Percentiles rank a stretch among this genome's conserved stretches.
These are phyloP conservation scores for Golubevia pallescens DNA, from an alignment of 1,284 basidiomycete species.

Conservation along the genomic window DNA sequence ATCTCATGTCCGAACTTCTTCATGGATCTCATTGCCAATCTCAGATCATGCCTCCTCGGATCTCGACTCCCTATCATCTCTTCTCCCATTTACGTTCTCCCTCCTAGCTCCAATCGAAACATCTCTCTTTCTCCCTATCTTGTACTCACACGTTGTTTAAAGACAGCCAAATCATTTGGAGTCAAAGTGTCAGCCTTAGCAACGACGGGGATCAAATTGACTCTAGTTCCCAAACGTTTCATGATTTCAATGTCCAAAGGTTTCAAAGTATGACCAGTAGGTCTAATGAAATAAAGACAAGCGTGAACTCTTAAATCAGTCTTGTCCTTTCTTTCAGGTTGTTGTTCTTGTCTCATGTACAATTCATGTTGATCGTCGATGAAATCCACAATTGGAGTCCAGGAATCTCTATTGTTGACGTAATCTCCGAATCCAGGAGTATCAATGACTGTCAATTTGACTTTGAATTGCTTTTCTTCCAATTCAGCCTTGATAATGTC, in stretches of 20 bases:
- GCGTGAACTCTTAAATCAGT: slow-evolving; percentile 95
- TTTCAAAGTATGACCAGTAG: slow-evolving; percentile 94
- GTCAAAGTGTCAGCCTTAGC: slow-evolving; percentile 97
- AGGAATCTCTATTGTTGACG: slow-evolving; percentile 98
- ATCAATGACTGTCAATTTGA: slow-evolving; percentile 98
- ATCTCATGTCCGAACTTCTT: neutral
- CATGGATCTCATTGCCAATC: too few relatives aligned
- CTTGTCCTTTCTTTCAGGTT: slow-evolving; percentile 90
- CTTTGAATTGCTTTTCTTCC: slow-evolving; percentile 98
- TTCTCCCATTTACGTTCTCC: neutral
- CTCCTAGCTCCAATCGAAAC: too few relatives aligned
- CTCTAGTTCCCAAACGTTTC: slow-evolving; percentile 93
- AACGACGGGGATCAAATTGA: slow-evolving; percentile 96
- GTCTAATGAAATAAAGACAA: slow-evolving; percentile 95
- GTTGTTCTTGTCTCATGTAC: slow-evolving; percentile 99
- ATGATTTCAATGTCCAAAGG: slow-evolving; percentile 99
- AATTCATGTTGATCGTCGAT: slow-evolving; percentile 99
- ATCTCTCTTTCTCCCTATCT: too few relatives aligned
- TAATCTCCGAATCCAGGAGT: slow-evolving; percentile 99
- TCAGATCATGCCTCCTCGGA: neutral
- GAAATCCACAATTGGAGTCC: slow-evolving; percentile 97
- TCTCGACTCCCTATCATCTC: neutral
- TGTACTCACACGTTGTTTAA: slow-evolving; percentile 75
- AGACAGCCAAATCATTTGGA: slow-evolving; percentile 84
- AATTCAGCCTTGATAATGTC: slow-evolving; percentile 73